A percentile compares a stretch with the other conserved stretches of the same genome.
phyloP scores from a whole-genome alignment of 1,284 basidiomycete genomes.

The Phellinidium pouzarii region DNA sequence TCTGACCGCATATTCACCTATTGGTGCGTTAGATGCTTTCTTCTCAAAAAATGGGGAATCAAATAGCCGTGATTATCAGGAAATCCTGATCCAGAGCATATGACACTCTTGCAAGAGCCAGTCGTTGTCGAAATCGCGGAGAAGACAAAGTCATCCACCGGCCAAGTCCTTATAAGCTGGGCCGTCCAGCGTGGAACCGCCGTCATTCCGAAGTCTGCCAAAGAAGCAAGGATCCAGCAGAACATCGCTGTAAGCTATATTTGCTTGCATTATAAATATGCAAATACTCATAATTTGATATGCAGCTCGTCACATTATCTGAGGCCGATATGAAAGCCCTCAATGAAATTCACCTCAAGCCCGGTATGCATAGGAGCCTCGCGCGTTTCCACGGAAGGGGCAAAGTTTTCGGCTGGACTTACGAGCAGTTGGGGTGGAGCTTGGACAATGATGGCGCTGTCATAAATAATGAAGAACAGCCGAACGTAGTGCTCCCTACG shows the following conservation, averaged over 20 bases:
- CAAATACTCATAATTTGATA: conserved; percentile 23
- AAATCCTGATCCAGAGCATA: background rate
- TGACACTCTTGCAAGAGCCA: conserved; percentile 21
- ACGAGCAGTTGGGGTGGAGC: conserved; percentile 44
- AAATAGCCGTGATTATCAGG: background rate
- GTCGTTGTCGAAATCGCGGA: conserved; percentile 39
- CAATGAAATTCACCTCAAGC: conserved; percentile 34
- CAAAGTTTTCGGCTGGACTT: conserved; percentile 43
- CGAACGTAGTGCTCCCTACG: too few relatives aligned
- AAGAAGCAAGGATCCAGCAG: conserved; percentile 32
- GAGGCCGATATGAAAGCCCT: conserved; percentile 29
- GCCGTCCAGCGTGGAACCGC: conserved; percentile 35
- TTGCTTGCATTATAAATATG: background rate
- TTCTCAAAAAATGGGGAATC: background rate
- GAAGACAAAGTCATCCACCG: conserved; percentile 37
- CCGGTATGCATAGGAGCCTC: conserved; percentile 42
- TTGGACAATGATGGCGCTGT: conserved; percentile 17
- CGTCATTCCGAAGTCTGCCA: conserved; percentile 42
- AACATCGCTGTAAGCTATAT: conserved; percentile 32
- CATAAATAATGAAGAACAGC: background rate
- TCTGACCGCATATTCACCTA: conserved; percentile 61
- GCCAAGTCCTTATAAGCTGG: conserved; percentile 50
- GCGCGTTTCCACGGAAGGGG: conserved; percentile 32
- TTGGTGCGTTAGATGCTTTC: conserved; percentile 34
- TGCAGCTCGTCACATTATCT: conserved; percentile 27